Evolutionary conservation across 805 yeast genomes (phyloP), one percentile per base, ranked within the genome.

Genomic region (Zygosaccharomyces bailii): DNA sequence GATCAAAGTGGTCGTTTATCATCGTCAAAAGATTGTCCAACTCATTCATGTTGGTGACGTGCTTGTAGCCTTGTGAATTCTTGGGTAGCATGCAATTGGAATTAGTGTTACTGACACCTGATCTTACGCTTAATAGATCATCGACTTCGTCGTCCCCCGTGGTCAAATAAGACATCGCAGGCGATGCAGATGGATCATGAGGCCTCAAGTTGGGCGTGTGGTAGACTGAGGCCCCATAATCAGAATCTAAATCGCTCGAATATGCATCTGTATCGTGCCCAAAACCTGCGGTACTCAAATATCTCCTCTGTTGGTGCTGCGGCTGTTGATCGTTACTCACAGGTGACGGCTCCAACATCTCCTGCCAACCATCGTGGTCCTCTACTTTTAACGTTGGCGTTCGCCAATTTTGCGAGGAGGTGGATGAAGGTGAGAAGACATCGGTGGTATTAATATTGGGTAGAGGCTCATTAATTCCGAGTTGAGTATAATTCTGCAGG

Each of bases 71-170:
- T 24, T 51, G 44, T 4, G 59, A 46, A 38, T 59, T 52, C n/a
- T 54, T 42, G 16, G 65, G 60, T 13, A 59, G 41, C 21, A 58
- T 37, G 31, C 45, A 25, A 34, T 54, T 55, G 7, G 56, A 53
- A 10, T 53, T 52, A 17, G 45, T 50, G 25, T 54, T 55, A 20
- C 51, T 54, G 21, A 39, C n/a, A 5, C 46, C 54, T 2, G 66
- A 60, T 29, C 57, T 53, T 6, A 63, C 57, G 49, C 65, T 60
- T 37, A 57, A 31, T 8, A 57, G 34, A 39, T 63, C 67, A 38
- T 60, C 66, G 30, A 55, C 43, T 34, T 61, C 63, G 4, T 51
- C 57, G 30, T 59, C 63, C 8, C 54, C 52, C 9, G 56, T 50
- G 16, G 59, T 51, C 25, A 59, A 34, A 37, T 52, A 46, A 6